A percentile compares a stretch with the other conserved stretches of the same genome.
phyloP scores from a whole-genome alignment of 2,329 filamentous ascomycete genomes.

The Colletotrichum orbiculare region DNA sequence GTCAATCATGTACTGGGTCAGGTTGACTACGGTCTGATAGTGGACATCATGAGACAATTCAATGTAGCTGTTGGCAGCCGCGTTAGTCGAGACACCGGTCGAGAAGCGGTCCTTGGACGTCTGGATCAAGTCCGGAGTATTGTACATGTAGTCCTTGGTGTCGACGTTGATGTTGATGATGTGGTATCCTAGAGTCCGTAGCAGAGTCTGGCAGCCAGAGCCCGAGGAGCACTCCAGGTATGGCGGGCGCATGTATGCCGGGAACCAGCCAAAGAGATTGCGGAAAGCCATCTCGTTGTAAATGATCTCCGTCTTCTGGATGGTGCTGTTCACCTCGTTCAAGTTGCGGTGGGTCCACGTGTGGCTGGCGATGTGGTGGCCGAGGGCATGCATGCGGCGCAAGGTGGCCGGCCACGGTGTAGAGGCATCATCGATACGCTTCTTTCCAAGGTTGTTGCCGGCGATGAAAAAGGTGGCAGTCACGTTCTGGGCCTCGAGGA shows the following conservation, averaged over 20 bases:
- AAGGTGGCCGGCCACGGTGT: constrained; percentile 51
- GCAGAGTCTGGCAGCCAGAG: constrained; percentile 34
- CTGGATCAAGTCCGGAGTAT: constrained; percentile 56
- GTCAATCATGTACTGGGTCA: constrained; percentile 55
- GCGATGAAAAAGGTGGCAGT: constrained; percentile 57
- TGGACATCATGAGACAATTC: constrained; percentile 58
- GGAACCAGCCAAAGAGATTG: constrained; percentile 55
- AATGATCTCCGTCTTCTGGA: constrained; percentile 42
- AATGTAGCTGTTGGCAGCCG: constrained; percentile 51
- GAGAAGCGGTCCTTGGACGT: constrained; percentile 56
- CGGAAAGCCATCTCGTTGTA: constrained; percentile 46
- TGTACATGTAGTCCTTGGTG: constrained; percentile 71
- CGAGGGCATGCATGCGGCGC: constrained; percentile 52
- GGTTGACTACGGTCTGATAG: constrained; percentile 45
- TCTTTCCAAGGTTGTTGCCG: constrained; percentile 54
- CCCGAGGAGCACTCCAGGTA: constrained; percentile 42
- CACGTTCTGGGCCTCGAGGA: constrained; percentile 45
- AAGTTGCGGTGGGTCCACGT: constrained; percentile 51
- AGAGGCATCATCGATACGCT: constrained; percentile 51
- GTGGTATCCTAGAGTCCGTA: constrained; percentile 62
- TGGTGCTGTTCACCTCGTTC: constrained; percentile 39
- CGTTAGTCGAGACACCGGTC: constrained; percentile 44
- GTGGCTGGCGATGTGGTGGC: constrained; percentile 59
- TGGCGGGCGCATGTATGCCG: constrained; percentile 57
- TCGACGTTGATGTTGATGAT: constrained; percentile 68